phyloP scores from a whole-genome alignment of 2,329 filamentous ascomycete species.

The Thelonectria discophora region DNA sequence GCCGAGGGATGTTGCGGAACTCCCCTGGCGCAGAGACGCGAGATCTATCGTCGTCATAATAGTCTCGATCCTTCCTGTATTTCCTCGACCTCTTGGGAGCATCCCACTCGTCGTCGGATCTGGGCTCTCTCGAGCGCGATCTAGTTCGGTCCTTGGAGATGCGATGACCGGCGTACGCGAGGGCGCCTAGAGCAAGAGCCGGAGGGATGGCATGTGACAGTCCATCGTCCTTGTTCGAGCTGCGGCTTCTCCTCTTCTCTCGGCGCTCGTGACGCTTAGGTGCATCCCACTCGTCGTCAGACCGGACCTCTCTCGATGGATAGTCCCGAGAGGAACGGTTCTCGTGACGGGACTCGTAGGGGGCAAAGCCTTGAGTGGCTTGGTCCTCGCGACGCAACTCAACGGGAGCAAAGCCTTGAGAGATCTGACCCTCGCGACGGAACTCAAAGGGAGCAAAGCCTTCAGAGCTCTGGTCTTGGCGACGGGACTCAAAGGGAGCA shows the following conservation, averaged over 20 bases:
- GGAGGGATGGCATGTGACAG: slow-evolving; percentile 6
- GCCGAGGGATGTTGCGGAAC: background rate
- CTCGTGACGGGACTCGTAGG: slow-evolving; percentile 44
- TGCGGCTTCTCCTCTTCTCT: slow-evolving; percentile 2
- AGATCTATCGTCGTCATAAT: slow-evolving; percentile 9
- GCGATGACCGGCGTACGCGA: background rate
- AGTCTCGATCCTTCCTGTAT: slow-evolving; percentile 11
- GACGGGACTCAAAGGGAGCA: slow-evolving; percentile 43
- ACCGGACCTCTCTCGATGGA: slow-evolving; percentile 28
- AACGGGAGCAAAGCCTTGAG: too few species aligned
- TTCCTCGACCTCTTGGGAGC: slow-evolving; percentile 45
- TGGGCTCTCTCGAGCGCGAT: slow-evolving; percentile 17
- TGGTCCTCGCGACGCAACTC: slow-evolving; percentile 3
- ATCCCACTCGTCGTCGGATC: slow-evolving; percentile 42
- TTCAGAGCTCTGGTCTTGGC: slow-evolving; percentile 34
- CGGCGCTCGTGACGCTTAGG: background rate
- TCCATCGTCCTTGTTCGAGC: slow-evolving; percentile 20
- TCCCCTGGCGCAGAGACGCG: slow-evolving; percentile 7
- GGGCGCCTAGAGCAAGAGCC: slow-evolving; percentile 31
- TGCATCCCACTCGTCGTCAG: slow-evolving; percentile 22
- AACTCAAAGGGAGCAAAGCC: slow-evolving; percentile 45
- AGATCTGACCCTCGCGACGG: slow-evolving; percentile 37
- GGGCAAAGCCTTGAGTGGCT: slow-evolving; percentile 40
- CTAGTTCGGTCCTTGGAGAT: slow-evolving; percentile 1
- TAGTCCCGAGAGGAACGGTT: slow-evolving; percentile 24